These are phyloP conservation scores for Scheffersomyces cryptocercus DNA, from an alignment of 1,139 yeast genomes.

Conservation along the genomic window DNA sequence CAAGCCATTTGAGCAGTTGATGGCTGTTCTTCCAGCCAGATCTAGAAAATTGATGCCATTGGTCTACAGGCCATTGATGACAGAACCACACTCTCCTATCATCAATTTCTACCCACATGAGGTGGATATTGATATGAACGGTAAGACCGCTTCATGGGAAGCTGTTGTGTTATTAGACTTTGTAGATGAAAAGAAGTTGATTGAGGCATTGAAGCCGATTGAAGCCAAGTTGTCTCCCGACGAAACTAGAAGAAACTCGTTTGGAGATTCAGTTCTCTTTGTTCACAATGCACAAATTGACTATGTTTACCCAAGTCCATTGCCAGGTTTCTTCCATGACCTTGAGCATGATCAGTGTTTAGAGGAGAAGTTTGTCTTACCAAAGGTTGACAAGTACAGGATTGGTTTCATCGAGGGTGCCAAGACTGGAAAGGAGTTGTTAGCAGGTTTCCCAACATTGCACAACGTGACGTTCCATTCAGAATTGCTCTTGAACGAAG, in stretches of 20 bases:
- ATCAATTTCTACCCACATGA: slow-evolving; percentile 88
- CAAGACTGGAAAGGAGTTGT: slow-evolving; percentile 61
- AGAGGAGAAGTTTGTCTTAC: slow-evolving; percentile 56
- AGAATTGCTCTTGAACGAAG: slow-evolving; percentile 56
- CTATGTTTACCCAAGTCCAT: slow-evolving; percentile 69
- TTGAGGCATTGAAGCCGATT: slow-evolving; percentile 66
- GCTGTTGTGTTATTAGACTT: slow-evolving; percentile 95
- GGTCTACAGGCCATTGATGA: slow-evolving; percentile 79
- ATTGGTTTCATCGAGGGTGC: slow-evolving; percentile 73
- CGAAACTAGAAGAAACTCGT: slow-evolving; percentile 71
- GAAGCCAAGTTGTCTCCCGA: slow-evolving; percentile 63
- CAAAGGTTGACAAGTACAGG: slow-evolving; percentile 48
- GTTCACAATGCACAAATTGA: slow-evolving; percentile 77
- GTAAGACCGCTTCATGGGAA: slow-evolving; percentile 97
- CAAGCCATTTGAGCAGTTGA: slow-evolving; percentile 91
- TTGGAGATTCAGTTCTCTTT: slow-evolving; percentile 70
- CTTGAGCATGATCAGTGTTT: slow-evolving; percentile 76
- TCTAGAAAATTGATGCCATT: slow-evolving; percentile 79
- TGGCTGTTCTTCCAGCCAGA: slow-evolving; percentile 97
- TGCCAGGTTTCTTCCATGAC: slow-evolving; percentile 77
- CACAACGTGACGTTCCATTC: slow-evolving; percentile 62
- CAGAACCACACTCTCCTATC: slow-evolving; percentile 86
- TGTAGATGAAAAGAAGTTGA: slow-evolving; percentile 79
- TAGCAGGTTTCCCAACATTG: slow-evolving; percentile 92
- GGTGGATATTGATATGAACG: slow-evolving; percentile 88